Base-by-base conservation (phyloP, 306 rosid species). In the Ochetophila trinervis region DNA sequence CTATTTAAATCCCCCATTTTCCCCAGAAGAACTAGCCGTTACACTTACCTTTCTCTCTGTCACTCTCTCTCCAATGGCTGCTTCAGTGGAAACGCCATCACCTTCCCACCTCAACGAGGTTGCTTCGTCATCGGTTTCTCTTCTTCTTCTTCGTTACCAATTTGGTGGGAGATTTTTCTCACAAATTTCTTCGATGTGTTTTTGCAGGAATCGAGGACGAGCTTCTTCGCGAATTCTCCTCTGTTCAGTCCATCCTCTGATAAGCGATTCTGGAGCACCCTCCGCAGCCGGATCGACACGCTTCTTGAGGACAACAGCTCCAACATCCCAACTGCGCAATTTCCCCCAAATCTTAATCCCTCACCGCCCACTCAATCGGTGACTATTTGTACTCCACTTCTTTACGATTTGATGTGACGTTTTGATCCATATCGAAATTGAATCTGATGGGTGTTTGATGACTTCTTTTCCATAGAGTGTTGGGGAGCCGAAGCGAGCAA, bases 201-300 rank as follows among this genome's bases (percentile, higher is more conserved):
- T 50, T 62, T 40, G 53, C 54, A 78, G 86, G 81, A 80, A n/a
- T 56, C 72, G 6, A 32, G 76, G 0, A 32, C 78, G 0, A 21
- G 49, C 53, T 58, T 56, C 50, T 63, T 55, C 19, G 69, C 73
- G 83, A 78, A 47, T 66, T 71, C 96, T 22, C 84, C 90, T 44
- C 40, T 68, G 56, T 68, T 74, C 66, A 86, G 85, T 60, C 97
- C 96, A 9, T 80, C 92, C 63, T 88, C 97, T 0, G 97, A 94
- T 68, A 63, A 80, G 71, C 86, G 90, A 20, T 83, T 88, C 73
- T 94, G 97, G 97, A 83, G 85, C 79, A 66, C 79, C 23, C 91
- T 94, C 36, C 85, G 71, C 3, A 34, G 57, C 76, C 78, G 89
- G 18, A 51, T 86, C 3, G 90, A 86, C 23, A 37, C 79, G 0